Percentiles rank a stretch among this genome's conserved stretches.
Conservation (phyloP, 148 eudicot genomes). For the Fagopyrum tataricum region DNA sequence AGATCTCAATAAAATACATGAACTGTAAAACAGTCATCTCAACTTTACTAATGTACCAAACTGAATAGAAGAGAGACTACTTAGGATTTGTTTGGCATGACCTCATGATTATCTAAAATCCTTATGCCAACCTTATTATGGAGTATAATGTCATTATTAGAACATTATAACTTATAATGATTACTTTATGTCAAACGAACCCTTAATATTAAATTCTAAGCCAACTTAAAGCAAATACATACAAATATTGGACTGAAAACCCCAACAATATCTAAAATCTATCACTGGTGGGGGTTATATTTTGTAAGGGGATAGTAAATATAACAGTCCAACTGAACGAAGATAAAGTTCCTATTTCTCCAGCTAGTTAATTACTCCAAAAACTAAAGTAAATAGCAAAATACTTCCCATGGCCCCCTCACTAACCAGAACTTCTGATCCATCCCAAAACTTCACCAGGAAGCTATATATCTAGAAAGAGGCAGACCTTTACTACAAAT, state of each 20-base stretch:
- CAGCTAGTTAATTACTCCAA: not conserved
- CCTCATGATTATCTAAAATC: too few species aligned
- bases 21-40: not conserved
- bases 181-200: not conserved
- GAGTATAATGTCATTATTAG: too few species aligned
- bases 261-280: not conserved
- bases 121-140: too few species aligned
- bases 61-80: not conserved
- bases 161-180: too few species aligned
- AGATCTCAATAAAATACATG: not conserved
- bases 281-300: not conserved
- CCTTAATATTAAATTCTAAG: not conserved
- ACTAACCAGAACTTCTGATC: not conserved
- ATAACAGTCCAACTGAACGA: not conserved
- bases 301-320: not conserved
- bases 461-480: not conserved
- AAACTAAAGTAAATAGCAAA: not conserved
- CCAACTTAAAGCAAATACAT: not conserved
- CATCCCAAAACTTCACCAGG: not conserved
- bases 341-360: conserved; percentile 2
- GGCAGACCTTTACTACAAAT: not conserved
- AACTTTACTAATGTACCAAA: not conserved
- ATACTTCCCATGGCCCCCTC: not conserved
- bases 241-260: not conserved
- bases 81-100: too few species aligned